Percentiles rank a stretch among this genome's conserved stretches.
phyloP scores from a whole-genome alignment of 352 stramenopile species.

The Heterotrichella gracilis region DNA sequence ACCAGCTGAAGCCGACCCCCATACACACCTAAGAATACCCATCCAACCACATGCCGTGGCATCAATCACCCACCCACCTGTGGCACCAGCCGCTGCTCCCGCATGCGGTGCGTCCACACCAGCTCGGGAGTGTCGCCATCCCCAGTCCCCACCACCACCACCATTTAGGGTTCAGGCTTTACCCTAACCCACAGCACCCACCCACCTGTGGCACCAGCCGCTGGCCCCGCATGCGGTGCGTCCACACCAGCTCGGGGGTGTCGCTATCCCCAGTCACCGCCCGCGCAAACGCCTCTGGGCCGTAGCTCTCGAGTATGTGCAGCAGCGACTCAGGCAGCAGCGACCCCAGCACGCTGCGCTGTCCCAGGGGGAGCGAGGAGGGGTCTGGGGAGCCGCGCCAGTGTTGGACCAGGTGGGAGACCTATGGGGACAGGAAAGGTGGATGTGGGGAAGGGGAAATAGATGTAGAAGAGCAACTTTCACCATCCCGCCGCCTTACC shows the following conservation, averaged over 20 bases:
- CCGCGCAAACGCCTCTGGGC: slow-evolving; percentile 39
- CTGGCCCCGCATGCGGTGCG: slow-evolving; percentile 45
- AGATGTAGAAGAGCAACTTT: too few species aligned
- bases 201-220: slow-evolving; percentile 36
- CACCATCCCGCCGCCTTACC: too few species aligned
- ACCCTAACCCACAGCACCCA: too few species aligned
- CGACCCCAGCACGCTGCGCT: slow-evolving; percentile 36
- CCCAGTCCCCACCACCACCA: slow-evolving; percentile 46
- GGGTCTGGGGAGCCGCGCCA: slow-evolving; percentile 28
- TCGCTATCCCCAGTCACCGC: slow-evolving; percentile 42
- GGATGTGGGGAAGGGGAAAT: too few species aligned
- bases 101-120: slow-evolving; percentile 65
- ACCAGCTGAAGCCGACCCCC: too few species aligned
- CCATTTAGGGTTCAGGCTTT: slow-evolving; percentile 34
- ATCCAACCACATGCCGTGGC: too few species aligned
- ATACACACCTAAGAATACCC: too few species aligned
- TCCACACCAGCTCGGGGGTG: slow-evolving; percentile 67
- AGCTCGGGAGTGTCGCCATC: slow-evolving; percentile 47
- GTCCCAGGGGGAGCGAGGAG: slow-evolving; percentile 23
- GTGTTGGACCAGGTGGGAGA: slow-evolving; percentile 28
- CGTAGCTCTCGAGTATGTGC: slow-evolving; percentile 38
- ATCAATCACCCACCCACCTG: too few species aligned
- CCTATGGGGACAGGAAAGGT: too few species aligned
- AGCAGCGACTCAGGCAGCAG: slow-evolving; percentile 58
- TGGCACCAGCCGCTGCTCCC: slow-evolving; percentile 37